Conservation (phyloP, 345 rosid species). For the Eucalyptus cloeziana region DNA sequence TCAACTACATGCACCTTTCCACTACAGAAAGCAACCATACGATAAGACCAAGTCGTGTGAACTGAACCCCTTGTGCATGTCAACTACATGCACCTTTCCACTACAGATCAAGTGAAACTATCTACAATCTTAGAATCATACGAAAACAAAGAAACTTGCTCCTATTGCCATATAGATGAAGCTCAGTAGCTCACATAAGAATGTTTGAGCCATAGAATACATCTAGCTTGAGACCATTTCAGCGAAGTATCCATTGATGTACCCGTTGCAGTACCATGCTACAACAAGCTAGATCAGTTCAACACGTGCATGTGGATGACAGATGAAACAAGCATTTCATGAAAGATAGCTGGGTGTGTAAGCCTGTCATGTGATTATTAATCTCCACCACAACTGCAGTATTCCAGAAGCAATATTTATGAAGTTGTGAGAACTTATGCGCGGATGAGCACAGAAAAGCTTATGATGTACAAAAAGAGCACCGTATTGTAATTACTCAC, state of each 20-base stretch:
- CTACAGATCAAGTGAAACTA: background rate
- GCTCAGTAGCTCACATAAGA: background rate
- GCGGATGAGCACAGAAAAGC: background rate
- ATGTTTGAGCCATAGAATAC: background rate
- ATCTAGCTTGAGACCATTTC: background rate
- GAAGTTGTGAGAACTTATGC: background rate
- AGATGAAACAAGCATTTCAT: background rate
- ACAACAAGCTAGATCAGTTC: background rate
- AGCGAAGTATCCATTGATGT: background rate
- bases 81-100: background rate
- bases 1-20: background rate
- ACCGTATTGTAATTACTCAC: constrained; percentile 8
- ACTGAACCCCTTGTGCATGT: background rate
- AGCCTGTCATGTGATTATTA: background rate
- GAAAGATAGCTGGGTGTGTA: background rate
- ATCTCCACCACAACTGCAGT: background rate
- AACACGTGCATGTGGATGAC: background rate
- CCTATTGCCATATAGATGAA: background rate
- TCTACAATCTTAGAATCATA: background rate
- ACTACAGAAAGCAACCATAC: background rate
- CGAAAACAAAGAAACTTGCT: background rate
- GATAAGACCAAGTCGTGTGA: background rate
- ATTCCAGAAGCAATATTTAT: background rate
- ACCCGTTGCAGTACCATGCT: background rate
- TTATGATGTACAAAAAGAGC: background rate